Percentiles rank a stretch among this genome's conserved stretches.
Evolutionary conservation across 2,329 filamentous ascomycete genomes (phyloP).

Genomic region (Colletotrichum agaves): DNA sequence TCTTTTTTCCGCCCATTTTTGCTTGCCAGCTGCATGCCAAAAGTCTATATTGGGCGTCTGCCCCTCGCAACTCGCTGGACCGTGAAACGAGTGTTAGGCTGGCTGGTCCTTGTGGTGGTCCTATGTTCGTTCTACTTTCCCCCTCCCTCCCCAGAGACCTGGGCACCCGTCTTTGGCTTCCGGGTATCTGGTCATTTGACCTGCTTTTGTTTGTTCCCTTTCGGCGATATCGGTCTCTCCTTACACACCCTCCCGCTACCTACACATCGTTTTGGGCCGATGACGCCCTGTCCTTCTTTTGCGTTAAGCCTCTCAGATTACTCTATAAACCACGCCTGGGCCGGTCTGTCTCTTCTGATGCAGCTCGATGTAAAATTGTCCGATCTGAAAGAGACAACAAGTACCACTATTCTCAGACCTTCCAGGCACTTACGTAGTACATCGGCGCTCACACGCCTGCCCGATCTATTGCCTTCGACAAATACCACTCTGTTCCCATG

Average conservation of each 20-base stretch:
- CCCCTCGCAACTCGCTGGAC: too few species aligned
- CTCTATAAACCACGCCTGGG: not conserved
- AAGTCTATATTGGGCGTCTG: too few species aligned
- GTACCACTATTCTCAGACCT: not conserved
- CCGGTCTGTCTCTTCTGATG: not conserved
- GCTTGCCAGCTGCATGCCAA: not conserved
- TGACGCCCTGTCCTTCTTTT: constrained; percentile 16
- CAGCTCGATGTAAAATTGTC: not conserved
- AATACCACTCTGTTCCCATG: not conserved
- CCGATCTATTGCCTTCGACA: not conserved
- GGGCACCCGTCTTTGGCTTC: constrained; percentile 15
- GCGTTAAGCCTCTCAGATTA: constrained; percentile 8
- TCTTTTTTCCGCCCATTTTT: not conserved
- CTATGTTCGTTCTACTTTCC: not conserved
- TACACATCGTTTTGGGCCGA: not conserved
- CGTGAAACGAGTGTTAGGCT: too few species aligned
- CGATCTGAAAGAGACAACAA: constrained; percentile 11
- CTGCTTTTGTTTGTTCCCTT: not conserved
- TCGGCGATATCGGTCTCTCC: not conserved
- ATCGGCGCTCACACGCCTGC: not conserved
- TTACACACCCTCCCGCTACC: not conserved
- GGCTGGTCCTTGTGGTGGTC: too few species aligned
- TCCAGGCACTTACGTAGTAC: not conserved
- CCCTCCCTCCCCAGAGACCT: constrained; percentile 4
- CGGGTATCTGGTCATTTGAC: constrained; percentile 12